phyloP scores from a whole-genome alignment of 345 rosid species.

The Arabis hirsuta region DNA sequence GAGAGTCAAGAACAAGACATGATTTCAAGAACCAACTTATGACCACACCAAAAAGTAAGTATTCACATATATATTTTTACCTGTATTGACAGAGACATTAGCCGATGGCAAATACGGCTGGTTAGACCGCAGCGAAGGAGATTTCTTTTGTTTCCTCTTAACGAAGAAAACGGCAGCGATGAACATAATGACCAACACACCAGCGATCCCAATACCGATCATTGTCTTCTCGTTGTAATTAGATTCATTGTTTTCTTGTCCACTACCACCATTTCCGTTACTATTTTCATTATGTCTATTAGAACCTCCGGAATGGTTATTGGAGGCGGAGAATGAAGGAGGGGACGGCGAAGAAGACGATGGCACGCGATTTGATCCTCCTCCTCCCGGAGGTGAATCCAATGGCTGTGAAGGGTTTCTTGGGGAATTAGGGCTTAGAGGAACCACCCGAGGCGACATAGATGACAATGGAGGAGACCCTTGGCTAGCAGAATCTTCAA shows the following conservation, averaged over 20 bases:
- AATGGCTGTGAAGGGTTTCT: slow-evolving; percentile 32
- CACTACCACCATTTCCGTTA: slow-evolving; percentile 14
- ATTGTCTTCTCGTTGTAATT: slow-evolving; percentile 35
- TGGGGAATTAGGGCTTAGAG: slow-evolving; percentile 23
- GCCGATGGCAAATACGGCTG: slow-evolving; percentile 47
- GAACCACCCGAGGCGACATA: slow-evolving; percentile 17
- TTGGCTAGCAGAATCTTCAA: background rate
- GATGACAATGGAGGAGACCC: slow-evolving; percentile 28
- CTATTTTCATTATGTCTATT: slow-evolving; percentile 16
- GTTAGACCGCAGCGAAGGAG: slow-evolving; percentile 34
- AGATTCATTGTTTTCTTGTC: slow-evolving; percentile 16
- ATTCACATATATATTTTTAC: slow-evolving; percentile 26
- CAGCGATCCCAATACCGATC: slow-evolving; percentile 46
- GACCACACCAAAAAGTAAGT: background rate
- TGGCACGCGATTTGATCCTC: slow-evolving; percentile 30
- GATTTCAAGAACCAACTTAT: slow-evolving; percentile 26
- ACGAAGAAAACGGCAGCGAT: slow-evolving; percentile 45
- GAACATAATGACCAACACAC: slow-evolving; percentile 46
- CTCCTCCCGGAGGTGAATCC: slow-evolving; percentile 29
- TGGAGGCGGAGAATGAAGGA: slow-evolving; percentile 35
- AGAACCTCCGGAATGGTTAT: slow-evolving; percentile 21
- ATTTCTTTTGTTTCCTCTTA: slow-evolving; percentile 44
- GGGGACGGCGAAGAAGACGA: slow-evolving; percentile 27
- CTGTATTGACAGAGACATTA: slow-evolving; percentile 51
- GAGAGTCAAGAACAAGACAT: slow-evolving; percentile 11